Evolutionary conservation across 164 flowering plant genomes (phyloP).

Genomic region (Aristolochia contorta): DNA sequence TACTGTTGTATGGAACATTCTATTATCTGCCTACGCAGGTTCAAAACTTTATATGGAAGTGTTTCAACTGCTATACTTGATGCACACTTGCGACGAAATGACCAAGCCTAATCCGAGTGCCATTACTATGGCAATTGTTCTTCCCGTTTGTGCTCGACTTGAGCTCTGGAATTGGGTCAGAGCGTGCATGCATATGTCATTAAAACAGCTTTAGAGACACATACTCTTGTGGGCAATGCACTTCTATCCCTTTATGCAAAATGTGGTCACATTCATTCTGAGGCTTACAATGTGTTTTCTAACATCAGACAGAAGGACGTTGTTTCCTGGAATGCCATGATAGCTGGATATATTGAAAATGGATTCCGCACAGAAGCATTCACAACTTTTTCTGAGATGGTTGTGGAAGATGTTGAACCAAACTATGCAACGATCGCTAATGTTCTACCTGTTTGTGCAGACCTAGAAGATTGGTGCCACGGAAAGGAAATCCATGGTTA

Average conservation of each 20-base stretch:
- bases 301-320: conserved; percentile 48
- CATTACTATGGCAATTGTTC: conserved; percentile 49
- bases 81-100: conserved; percentile 26
- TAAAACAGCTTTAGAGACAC: conserved; percentile 46
- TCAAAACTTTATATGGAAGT: conserved; percentile 23
- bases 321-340: conserved; percentile 78
- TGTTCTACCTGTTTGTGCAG: conserved; percentile 56
- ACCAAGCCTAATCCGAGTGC: conserved; percentile 47
- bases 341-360: conserved; percentile 63
- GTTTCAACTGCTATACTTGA: conserved; percentile 31
- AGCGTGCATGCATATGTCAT: conserved; percentile 42
- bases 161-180: conserved; percentile 34
- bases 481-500: conserved; percentile 60
- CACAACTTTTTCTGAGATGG: conserved; percentile 38
- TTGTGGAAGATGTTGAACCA: conserved; percentile 28
- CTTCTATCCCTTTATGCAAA: conserved; percentile 71
- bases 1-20: conserved; percentile 67
- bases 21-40: conserved; percentile 48
- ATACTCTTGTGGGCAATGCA: conserved; percentile 71
- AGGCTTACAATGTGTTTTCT: conserved; percentile 40
- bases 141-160: conserved; percentile 52
- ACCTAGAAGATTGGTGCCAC: conserved; percentile 18
- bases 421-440: conserved; percentile 59
- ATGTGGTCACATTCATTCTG: conserved; percentile 26
- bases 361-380: conserved; percentile 33